A percentile compares a stretch with the other conserved stretches of the same genome.
Conservation (phyloP, 257 asterid genomes). For the Nicotiana knightiana region DNA sequence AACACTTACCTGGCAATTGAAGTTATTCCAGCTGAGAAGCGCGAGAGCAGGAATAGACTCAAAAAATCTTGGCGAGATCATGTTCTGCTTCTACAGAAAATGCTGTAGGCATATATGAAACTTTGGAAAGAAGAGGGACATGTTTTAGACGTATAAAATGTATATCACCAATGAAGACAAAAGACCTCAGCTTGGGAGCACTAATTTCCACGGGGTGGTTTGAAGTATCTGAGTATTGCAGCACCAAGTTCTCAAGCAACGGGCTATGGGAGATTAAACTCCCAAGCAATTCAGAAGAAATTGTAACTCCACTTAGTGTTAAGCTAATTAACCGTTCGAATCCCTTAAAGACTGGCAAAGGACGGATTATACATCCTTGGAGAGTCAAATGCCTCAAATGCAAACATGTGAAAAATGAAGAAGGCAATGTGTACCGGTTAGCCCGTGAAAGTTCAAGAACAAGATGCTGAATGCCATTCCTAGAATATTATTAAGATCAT, state of each 20-base stretch:
- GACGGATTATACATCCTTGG: not conserved
- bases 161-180: not conserved
- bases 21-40: not conserved
- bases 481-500: not conserved
- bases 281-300: not conserved
- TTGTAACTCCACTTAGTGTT: not conserved
- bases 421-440: not conserved
- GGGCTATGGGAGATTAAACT: not conserved
- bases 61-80: not conserved
- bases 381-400: not conserved
- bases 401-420: not conserved
- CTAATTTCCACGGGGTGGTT: not conserved
- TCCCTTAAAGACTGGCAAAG: not conserved
- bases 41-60: not conserved
- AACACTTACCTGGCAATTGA: not conserved
- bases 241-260: not conserved
- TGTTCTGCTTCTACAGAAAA: not conserved
- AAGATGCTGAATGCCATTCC: not conserved
- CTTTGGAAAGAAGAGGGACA: not conserved
- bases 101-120: not conserved
- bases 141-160: not conserved
- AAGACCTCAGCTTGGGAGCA: not conserved
- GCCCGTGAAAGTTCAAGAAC: fast-evolving
- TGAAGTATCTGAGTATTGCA: not conserved
- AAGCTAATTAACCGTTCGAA: not conserved